Evolutionary conservation across 495 filamentous ascomycete species (phyloP).

Genomic region (Tuber melanosporum): DNA sequence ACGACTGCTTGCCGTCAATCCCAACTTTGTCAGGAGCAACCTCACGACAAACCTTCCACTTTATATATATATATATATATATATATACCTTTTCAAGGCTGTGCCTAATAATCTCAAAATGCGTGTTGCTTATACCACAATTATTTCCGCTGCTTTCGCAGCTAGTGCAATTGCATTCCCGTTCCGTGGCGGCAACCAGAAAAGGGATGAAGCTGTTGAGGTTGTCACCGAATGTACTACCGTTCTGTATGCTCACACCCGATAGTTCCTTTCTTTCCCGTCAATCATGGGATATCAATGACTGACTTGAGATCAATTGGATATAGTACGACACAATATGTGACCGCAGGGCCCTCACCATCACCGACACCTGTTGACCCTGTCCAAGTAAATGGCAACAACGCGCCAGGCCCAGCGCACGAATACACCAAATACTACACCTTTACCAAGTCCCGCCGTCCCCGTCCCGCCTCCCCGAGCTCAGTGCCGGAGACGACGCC

Average conservation of each 20-base stretch:
- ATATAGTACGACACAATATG: conserved; percentile 17
- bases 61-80: not conserved
- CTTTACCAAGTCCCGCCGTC: not conserved
- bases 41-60: conserved; percentile 2
- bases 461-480: conserved; percentile 6
- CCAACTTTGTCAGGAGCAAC: conserved; percentile 3
- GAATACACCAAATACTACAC: not conserved
- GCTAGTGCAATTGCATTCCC: conserved; percentile 26
- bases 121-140: conserved; percentile 28
- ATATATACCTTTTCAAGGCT: not conserved
- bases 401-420: not conserved
- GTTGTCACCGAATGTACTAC: conserved; percentile 26
- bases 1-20: conserved; percentile 5
- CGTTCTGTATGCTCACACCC: conserved; percentile 20
- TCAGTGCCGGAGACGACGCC: not conserved
- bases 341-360: conserved; percentile 3
- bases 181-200: conserved; percentile 19
- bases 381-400: not conserved
- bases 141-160: conserved; percentile 21
- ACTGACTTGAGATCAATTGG: not conserved
- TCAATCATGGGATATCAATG: not conserved
- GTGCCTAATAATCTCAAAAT: conserved; percentile 15
- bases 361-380: not conserved
- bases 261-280: not conserved
- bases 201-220: conserved; percentile 11